Evolutionary conservation across 495 filamentous ascomycete genomes (phyloP).

Genomic region (Aspergillus carlsbadensis): DNA sequence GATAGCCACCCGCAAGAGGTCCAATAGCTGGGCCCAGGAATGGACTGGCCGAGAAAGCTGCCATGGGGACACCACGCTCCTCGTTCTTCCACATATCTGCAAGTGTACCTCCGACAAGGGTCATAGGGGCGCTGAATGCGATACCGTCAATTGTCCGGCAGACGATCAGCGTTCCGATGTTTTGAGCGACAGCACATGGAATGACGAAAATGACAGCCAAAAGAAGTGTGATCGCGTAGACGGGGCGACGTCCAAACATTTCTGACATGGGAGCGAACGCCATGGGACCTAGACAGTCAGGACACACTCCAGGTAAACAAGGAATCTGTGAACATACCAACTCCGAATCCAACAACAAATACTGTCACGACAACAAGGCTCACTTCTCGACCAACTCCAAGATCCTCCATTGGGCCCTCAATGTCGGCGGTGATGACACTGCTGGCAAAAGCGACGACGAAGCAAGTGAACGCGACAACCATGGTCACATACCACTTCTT

Average conservation of each 20-base stretch:
- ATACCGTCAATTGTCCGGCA: conserved; percentile 76
- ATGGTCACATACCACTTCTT: conserved; percentile 69
- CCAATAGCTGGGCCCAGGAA: conserved; percentile 73
- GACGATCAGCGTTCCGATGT: conserved; percentile 71
- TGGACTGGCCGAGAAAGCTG: conserved; percentile 77
- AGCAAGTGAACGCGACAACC: conserved; percentile 58
- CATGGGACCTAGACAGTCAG: conserved; percentile 60
- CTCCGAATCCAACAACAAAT: conserved; percentile 77
- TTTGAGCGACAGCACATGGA: conserved; percentile 71
- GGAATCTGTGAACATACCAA: conserved; percentile 49
- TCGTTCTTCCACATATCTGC: conserved; percentile 82
- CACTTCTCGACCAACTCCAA: conserved; percentile 64
- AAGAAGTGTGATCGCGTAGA: conserved; percentile 57
- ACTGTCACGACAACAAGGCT: conserved; percentile 65
- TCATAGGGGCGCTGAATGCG: conserved; percentile 81
- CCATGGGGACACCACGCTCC: conserved; percentile 81
- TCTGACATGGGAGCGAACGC: conserved; percentile 76
- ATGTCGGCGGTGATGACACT: conserved; percentile 68
- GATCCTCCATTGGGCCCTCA: conserved; percentile 54
- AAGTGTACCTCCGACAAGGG: conserved; percentile 74
- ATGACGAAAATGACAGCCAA: conserved; percentile 75
- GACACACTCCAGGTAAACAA: neutral
- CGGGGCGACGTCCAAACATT: conserved; percentile 63
- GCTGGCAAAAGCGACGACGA: conserved; percentile 64
- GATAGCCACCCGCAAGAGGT: conserved; percentile 74